phyloP scores from a whole-genome alignment of 345 rosid genomes.

The Salix viminalis region DNA sequence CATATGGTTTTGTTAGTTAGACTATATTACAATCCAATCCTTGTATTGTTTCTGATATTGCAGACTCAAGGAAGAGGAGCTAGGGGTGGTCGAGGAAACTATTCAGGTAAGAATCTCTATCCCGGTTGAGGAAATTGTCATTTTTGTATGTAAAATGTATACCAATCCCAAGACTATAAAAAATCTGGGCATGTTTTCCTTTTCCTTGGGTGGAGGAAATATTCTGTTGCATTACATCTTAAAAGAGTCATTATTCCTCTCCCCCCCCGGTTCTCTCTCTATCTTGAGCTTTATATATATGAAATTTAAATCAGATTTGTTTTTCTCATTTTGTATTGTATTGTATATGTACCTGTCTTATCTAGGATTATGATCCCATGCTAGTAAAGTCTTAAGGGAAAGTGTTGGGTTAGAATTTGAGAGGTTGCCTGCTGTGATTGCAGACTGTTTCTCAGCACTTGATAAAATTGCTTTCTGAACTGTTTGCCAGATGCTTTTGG shows the following conservation, averaged over 20 bases:
- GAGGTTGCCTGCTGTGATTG: neutral
- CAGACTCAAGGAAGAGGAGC: constrained; percentile 35
- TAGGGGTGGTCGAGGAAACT: constrained; percentile 49
- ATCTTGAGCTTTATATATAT: neutral
- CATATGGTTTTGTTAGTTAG: neutral
- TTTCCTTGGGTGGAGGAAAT: neutral
- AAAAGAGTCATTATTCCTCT: neutral
- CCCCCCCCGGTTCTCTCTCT: no score
- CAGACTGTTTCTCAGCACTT: neutral
- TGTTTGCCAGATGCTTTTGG: constrained; percentile 39
- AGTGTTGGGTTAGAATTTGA: neutral
- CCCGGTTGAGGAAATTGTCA: constrained; percentile 34
- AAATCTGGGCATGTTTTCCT: neutral
- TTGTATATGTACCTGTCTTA: neutral
- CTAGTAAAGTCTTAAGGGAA: neutral
- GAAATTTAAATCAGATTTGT: neutral
- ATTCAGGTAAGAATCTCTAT: constrained; percentile 33
- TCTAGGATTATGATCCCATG: neutral
- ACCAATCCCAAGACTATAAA: neutral
- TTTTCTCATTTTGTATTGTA: neutral
- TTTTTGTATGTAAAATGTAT: neutral
- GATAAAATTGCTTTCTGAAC: neutral
- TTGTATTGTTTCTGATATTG: constrained; percentile 37
- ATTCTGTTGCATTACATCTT: neutral
- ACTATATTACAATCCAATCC: neutral